Base-by-base conservation (phyloP, 202 grass and related monocot species). In the Eragrostis tef region DNA sequence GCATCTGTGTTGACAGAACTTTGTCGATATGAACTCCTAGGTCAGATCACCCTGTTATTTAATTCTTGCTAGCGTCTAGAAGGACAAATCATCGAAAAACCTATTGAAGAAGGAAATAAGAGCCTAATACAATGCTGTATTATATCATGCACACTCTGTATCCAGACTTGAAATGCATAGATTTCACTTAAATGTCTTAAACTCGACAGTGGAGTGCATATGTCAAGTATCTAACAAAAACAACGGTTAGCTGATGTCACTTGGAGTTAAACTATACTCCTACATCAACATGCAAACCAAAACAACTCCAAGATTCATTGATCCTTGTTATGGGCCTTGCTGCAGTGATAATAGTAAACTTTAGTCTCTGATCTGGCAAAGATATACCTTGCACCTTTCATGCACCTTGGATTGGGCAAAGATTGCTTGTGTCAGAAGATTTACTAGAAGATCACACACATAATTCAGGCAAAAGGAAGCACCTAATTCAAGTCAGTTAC, bases 371-470 rank as follows among this genome's bases (percentile, higher is more conserved):
- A 90, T 87, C 74, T 87, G 62, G 84, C 75, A 80, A 87, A 79
- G 80, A 79, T 70, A 86, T n/a, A 75, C 74, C 74, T 51, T 86
- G 74, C 15, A 83, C 39, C 70, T 80, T 79, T 77, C 64, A 81
- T 81, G 56, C 48, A 77, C 82, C 58, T 87, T 87, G 84, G 80
- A 87, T 84, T 56, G 11, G 39, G 80, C 80, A 80, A 68, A 83
- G 80, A 87, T 84, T 90, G 61, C 75, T 74, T 86, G 26, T 75
- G 84, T 84, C 80, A 84, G 80, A 90, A 87, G 79, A 87, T 74
- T 75, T 85, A 75, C 63, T 80, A 71, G 80, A 90, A 80, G 88
- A 83, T 84, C 11, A 12, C 9, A 59, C 41, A 71, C 87, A 77
- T 7, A 53, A 24, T 47, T 73, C 44, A 74, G 20, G 34, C 78